Base-by-base conservation (phyloP, 257 asterid genomes). In the Echites panduratus region DNA sequence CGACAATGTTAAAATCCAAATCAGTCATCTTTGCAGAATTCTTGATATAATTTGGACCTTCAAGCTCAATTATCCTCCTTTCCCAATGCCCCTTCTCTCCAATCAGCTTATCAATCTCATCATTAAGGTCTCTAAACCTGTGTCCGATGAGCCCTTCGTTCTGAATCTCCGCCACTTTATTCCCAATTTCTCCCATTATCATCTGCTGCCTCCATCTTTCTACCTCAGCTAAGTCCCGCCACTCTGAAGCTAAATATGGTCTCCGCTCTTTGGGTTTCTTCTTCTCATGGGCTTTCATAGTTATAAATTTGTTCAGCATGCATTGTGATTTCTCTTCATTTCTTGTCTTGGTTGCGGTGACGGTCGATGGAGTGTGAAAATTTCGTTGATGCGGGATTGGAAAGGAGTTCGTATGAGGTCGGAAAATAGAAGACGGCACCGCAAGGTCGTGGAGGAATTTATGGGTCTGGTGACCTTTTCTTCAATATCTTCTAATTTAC, bases 321-420 rank as follows among this genome's bases (percentile, higher is more conserved):
- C 96, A 94, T 77, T 94, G 99, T 58, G 99, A 95, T 81, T 94
- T 94, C 92, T 91, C 99, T 67, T 94, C 97, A 81, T 94, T 94
- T 69, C 99, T 95, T 80, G 99, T 98, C 99, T 89, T 94, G 88
- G 91, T 69, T 77, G 80, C 45, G 67, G 38, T 50, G 45, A 32
- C 38, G 3, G 38, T 32, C 3, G 38, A 32, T 32, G 3, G 38
- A 32, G 38, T 1, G 2, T 32, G 38, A 32, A 32, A 3, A 32
- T 32, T 32, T 32, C 1, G 38, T 32, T 32, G 38, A 32, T 32
- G 38, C 38, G 3, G 3, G 38, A 32, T 32, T 1, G 3, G 38
- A 32, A 32, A 32, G 38, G 3, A 1, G 38, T 32, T 32, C 38
- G 2, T 32, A 32, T 1, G 1, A 32, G 38, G 38, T 32, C 38